A percentile compares a stretch with the other conserved stretches of the same genome.
Evolutionary conservation across 2,329 filamentous ascomycete genomes (phyloP).

Genomic region (Aspergillus ruber): DNA sequence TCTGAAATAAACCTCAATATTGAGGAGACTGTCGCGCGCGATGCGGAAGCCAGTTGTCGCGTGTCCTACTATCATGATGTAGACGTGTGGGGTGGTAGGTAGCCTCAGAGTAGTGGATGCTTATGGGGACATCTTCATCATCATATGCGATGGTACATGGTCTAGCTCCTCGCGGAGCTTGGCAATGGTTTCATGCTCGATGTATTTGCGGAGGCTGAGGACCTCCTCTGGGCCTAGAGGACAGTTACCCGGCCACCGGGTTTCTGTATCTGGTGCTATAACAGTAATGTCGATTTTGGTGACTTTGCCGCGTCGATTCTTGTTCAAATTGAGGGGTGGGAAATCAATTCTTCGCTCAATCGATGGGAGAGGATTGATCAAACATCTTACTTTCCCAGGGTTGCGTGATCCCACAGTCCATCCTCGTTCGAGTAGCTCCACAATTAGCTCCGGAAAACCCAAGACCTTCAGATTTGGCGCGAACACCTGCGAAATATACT

Average conservation of each 20-base stretch:
- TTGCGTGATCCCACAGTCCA: slow-evolving; percentile 45
- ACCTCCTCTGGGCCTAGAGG: neutral
- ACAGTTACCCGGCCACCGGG: neutral
- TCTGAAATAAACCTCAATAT: no score
- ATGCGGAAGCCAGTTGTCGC: slow-evolving; percentile 43
- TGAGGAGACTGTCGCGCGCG: slow-evolving; percentile 49
- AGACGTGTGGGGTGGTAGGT: slow-evolving; percentile 43
- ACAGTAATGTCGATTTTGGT: slow-evolving; percentile 35
- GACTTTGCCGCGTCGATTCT: slow-evolving; percentile 24
- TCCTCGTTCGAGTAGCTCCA: slow-evolving; percentile 43
- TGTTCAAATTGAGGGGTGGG: slow-evolving; percentile 26
- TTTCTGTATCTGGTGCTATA: slow-evolving; percentile 26
- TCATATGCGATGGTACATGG: no score
- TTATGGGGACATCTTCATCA: slow-evolving; percentile 13
- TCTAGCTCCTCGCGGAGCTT: slow-evolving; percentile 6
- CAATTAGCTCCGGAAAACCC: slow-evolving; percentile 43
- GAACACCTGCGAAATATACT: slow-evolving; percentile 52
- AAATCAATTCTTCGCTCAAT: slow-evolving; percentile 11
- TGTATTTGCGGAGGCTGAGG: slow-evolving; percentile 16
- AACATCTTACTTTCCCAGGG: slow-evolving; percentile 47
- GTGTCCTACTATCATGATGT: slow-evolving; percentile 51
- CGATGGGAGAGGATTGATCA: slow-evolving; percentile 37
- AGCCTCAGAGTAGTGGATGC: slow-evolving; percentile 33
- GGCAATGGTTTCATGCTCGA: slow-evolving; percentile 14
- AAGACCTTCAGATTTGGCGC: slow-evolving; percentile 47